These are phyloP conservation scores for Cyberlindnera nakhonratchasimensis DNA, from an alignment of 805 yeast species.

Conservation along the genomic window DNA sequence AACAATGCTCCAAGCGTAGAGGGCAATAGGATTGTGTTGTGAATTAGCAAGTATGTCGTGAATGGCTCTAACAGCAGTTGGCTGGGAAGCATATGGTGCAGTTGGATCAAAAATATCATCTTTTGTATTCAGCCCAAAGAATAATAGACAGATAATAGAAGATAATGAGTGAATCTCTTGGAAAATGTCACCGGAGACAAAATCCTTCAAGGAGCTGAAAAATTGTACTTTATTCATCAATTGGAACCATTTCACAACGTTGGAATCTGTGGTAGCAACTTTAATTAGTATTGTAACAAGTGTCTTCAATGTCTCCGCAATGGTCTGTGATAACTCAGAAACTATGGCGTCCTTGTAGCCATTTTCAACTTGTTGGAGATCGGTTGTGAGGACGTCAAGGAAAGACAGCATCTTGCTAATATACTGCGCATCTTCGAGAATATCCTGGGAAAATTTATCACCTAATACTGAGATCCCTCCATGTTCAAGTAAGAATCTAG, in stretches of 20 bases:
- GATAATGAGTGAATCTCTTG: conserved; percentile 41
- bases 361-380: conserved; percentile 8
- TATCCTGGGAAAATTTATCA: conserved; percentile 20
- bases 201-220: conserved; percentile 17
- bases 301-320: conserved; percentile 36
- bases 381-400: conserved; percentile 3
- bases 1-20: conserved; percentile 66
- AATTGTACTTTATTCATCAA: conserved; percentile 38
- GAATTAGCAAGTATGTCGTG: conserved; percentile 38
- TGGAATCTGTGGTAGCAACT: conserved; percentile 33
- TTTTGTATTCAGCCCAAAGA: conserved; percentile 55
- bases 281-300: conserved; percentile 39
- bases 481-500: conserved; percentile 30
- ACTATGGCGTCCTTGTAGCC: conserved; percentile 17
- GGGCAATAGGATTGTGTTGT: conserved; percentile 43
- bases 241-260: conserved; percentile 52
- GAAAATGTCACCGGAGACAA: conserved; percentile 18
- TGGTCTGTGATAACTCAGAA: conserved; percentile 34
- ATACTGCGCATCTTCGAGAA: conserved; percentile 25
- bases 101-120: conserved; percentile 39
- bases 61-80: conserved; percentile 35
- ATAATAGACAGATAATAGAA: conserved; percentile 46
- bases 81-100: conserved; percentile 40
- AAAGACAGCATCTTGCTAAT: conserved; percentile 22
- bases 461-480: conserved; percentile 24